Conservation (phyloP, 2,329 filamentous ascomycete genomes). For the Bipolaris zeicola region DNA sequence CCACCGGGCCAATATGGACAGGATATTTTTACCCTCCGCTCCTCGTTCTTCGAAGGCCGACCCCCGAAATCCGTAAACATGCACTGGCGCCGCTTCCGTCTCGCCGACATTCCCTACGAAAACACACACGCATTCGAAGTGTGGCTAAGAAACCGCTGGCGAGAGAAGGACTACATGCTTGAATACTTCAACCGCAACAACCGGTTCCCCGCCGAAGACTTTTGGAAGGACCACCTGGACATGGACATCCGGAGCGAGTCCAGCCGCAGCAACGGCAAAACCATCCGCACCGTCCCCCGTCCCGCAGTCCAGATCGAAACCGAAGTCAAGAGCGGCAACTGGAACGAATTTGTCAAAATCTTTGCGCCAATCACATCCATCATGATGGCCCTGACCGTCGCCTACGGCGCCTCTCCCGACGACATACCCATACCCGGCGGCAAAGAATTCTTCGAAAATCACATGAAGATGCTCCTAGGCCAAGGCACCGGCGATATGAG, state of each 20-base stretch:
- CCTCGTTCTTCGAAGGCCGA: conserved; percentile 86
- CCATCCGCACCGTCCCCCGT: conserved; percentile 38
- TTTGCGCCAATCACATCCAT: conserved; percentile 59
- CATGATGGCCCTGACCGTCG: conserved; percentile 54
- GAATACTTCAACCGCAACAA: conserved; percentile 77
- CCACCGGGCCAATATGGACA: conserved; percentile 78
- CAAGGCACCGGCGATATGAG: conserved; percentile 43
- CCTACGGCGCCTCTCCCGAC: conserved; percentile 49
- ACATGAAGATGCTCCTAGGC: conserved; percentile 40
- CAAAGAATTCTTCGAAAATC: conserved; percentile 43
- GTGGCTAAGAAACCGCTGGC: conserved; percentile 88
- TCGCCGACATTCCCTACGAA: conserved; percentile 81
- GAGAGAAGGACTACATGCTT: conserved; percentile 87
- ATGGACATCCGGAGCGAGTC: conserved; percentile 35
- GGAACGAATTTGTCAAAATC: conserved; percentile 59
- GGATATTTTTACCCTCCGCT: conserved; percentile 82
- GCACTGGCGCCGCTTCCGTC: conserved; percentile 86
- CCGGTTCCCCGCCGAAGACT: conserved; percentile 74
- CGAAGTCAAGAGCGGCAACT: conserved; percentile 56
- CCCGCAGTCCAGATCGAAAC: conserved; percentile 55
- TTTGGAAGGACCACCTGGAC: conserved; percentile 50
- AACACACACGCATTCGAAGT: conserved; percentile 75
- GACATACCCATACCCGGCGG: conserved; percentile 45
- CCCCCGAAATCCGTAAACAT: conserved; percentile 96
- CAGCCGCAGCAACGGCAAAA: conserved; percentile 38